A percentile compares a stretch with the other conserved stretches of the same genome.
These are phyloP conservation scores for Globisporangium abappressorium DNA, from an alignment of 352 stramenopile species.

Conservation along the genomic window DNA sequence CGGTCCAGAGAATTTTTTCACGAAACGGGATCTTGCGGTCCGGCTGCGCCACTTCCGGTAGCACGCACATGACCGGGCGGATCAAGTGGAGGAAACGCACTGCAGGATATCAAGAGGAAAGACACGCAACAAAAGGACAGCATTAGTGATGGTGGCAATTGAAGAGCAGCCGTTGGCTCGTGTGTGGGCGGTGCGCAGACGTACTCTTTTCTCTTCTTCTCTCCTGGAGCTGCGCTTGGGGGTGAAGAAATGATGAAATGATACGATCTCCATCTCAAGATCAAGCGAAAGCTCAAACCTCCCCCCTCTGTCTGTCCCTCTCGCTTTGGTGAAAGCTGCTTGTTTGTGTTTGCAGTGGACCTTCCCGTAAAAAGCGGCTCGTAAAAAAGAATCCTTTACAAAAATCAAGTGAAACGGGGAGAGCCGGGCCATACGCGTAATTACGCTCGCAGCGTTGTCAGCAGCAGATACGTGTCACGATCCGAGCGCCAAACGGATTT, in stretches of 20 bases:
- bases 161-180: too few species aligned
- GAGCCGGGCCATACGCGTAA: background rate
- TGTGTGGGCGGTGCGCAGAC: background rate
- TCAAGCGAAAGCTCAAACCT: slow-evolving; percentile 3
- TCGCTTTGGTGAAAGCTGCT: background rate
- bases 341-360: slow-evolving; percentile 1
- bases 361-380: slow-evolving; percentile 14
- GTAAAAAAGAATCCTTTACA: slow-evolving; percentile 11
- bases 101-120: slow-evolving; percentile 9
- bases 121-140: background rate
- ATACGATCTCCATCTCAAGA: slow-evolving; percentile 5
- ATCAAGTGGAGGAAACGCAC: slow-evolving; percentile 99
- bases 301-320: slow-evolving; percentile 1
- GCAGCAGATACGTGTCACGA: slow-evolving; percentile 2
- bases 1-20: slow-evolving; percentile 99
- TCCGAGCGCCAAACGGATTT: background rate
- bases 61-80: slow-evolving; percentile 97
- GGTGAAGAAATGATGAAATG: slow-evolving; percentile 21
- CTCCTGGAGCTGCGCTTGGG: background rate
- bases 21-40: slow-evolving; percentile 98
- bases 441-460: slow-evolving; percentile 10
- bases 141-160: too few species aligned
- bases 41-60: slow-evolving; percentile 96
- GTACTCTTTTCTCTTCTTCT: slow-evolving; percentile 24
- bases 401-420: background rate